Evolutionary conservation across 768 basidiomycete genomes (phyloP).

Genomic region (Mycena filopes): DNA sequence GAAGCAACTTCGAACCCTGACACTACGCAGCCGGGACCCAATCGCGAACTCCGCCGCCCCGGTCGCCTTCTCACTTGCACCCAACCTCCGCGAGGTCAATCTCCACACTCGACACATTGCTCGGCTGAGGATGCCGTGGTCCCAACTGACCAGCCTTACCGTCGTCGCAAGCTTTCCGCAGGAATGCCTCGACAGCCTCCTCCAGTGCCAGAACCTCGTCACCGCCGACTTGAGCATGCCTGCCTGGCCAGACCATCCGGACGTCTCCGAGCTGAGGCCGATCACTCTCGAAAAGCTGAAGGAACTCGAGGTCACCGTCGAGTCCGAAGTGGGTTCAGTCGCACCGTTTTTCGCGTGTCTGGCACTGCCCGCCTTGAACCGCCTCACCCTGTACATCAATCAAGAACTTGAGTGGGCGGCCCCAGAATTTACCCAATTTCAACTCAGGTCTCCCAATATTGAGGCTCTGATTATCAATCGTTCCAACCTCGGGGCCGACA

Average conservation of each 20-base stretch:
- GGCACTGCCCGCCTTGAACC: slow-evolving; percentile 18
- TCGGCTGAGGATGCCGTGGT: slow-evolving; percentile 14
- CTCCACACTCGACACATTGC: neutral
- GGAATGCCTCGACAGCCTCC: slow-evolving; percentile 4
- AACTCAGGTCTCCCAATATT: slow-evolving; percentile 6
- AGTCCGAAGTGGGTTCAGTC: neutral
- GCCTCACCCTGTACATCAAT: too few relatives aligned
- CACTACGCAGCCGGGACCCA: neutral
- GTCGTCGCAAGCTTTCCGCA: neutral
- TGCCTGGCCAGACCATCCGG: neutral
- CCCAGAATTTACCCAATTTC: slow-evolving; percentile 10
- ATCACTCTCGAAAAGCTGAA: neutral
- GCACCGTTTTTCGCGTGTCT: slow-evolving; percentile 13
- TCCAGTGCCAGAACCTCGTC: slow-evolving; percentile 8
- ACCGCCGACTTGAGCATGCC: neutral
- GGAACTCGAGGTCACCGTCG: neutral
- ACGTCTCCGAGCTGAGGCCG: neutral
- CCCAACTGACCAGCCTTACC: slow-evolving; percentile 6
- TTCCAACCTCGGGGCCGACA: neutral
- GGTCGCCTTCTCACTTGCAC: neutral
- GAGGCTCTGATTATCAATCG: neutral
- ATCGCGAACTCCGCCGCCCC: too few relatives aligned
- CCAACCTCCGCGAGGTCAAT: neutral
- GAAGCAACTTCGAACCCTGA: neutral
- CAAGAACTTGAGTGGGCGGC: neutral